Conservation (phyloP, 371 early-diverging fungal genomes). For the Smittium culicis region DNA sequence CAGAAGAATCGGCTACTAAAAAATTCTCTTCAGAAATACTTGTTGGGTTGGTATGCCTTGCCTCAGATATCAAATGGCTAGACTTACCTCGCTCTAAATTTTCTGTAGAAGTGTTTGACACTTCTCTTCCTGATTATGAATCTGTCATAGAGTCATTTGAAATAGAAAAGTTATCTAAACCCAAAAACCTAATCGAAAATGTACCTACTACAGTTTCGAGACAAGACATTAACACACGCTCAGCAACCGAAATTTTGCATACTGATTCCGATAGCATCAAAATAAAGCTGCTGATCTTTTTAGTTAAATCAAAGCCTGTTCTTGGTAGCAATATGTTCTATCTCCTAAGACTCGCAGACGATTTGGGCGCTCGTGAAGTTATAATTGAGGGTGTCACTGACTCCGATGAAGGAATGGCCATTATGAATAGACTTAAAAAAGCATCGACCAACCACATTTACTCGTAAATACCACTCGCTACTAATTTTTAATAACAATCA, state of each 20-base stretch:
- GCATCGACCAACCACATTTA: slow-evolving; percentile 44
- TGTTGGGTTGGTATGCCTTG: not conserved
- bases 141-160: not conserved
- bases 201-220: no score
- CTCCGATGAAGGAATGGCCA: slow-evolving; percentile 76
- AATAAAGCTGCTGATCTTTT: not conserved
- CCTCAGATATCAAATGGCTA: not conserved
- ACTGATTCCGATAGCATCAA: not conserved
- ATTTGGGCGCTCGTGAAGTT: slow-evolving; percentile 52
- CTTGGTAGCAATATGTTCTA: slow-evolving; percentile 72
- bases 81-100: not conserved
- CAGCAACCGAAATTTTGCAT: not conserved
- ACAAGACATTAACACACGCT: not conserved
- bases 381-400: slow-evolving; percentile 80
- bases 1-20: not conserved
- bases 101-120: not conserved
- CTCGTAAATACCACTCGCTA: not conserved
- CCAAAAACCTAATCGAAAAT: no score
- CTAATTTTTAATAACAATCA: no score
- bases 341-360: slow-evolving; percentile 71
- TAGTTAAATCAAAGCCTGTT: slow-evolving; percentile 19
- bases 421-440: slow-evolving; percentile 95
- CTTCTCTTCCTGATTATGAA: not conserved
- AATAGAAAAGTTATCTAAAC: no score
- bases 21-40: not conserved